Base-by-base conservation (phyloP, 2,329 filamentous ascomycete species). In the Tolypocladium ophioglossoides region DNA sequence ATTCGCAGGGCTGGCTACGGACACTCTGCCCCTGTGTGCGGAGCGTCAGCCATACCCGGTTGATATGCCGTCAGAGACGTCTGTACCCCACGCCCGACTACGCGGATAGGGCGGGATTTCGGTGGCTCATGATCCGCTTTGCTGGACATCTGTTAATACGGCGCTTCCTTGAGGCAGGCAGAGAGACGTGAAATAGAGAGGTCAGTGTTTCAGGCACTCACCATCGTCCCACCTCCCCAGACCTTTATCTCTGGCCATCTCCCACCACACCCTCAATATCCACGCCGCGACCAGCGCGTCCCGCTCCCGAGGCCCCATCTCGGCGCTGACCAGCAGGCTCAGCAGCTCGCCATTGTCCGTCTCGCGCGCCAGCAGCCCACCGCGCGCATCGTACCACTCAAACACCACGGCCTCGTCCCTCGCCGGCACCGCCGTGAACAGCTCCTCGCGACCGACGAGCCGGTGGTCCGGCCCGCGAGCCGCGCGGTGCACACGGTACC, bases 211-310 rank as follows among this genome's bases (percentile, higher is more conserved):
- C 49, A 5, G 3, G n/a, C 10, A 53, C 59, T 55, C 49, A 63
- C 59, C 55, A 16, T 60, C 53, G 52, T 60, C 46, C 58, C 53
- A 54, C 51, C 40, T 58, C 5, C 52, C 51, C 34, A 20, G 20
- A 27, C 22, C 35, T 30, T 14, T 14, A 4, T 34, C 34, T 18
- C 38, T 55, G 44, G 67, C 62, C 35, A 66, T 39, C n/a, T 65
- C 63, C 50, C 62, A 63, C 70, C 70, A 72, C 27, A 68, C 52
- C 50, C 67, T 63, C 50, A 68, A 48, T 51, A 70, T 62, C 70
- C 70, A 71, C 10, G 68, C 66, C 4, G 63, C 60, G 10, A 68
- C 68, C 22, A 72, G 63, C 5, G 66, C 69, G 52, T 72, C 70
- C 4, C 69, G 59, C 55, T 58, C 51, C 10, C 58, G 58, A 6